Percentiles rank a stretch among this genome's conserved stretches.
Conservation (phyloP, 2,329 filamentous ascomycete genomes). For the Calonectria pteridis region DNA sequence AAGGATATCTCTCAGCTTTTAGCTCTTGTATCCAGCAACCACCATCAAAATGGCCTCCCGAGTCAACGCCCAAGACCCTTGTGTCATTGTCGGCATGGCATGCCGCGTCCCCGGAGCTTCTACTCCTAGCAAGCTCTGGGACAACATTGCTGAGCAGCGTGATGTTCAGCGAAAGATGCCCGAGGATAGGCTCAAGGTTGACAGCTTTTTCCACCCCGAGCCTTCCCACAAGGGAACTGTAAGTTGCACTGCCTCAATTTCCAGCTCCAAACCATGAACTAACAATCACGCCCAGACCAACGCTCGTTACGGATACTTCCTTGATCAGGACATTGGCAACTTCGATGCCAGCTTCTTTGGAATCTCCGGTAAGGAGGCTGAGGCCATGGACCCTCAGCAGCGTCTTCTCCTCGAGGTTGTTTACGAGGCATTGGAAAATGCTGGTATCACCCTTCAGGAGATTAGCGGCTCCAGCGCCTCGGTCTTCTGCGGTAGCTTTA, state of each 20-base stretch:
- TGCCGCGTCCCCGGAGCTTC: slow-evolving; percentile 41
- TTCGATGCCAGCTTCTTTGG: slow-evolving; percentile 55
- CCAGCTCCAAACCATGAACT: neutral
- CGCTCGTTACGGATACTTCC: slow-evolving; percentile 43
- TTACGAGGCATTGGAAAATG: slow-evolving; percentile 46
- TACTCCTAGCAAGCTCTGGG: slow-evolving; percentile 45
- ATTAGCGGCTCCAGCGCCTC: slow-evolving; percentile 39
- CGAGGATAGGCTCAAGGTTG: slow-evolving; percentile 60
- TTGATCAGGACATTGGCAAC: slow-evolving; percentile 46
- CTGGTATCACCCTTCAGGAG: slow-evolving; percentile 48
- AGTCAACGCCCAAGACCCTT: slow-evolving; percentile 41
- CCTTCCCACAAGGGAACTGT: slow-evolving; percentile 37
- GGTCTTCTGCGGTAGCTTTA: slow-evolving; percentile 49
- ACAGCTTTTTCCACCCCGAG: slow-evolving; percentile 53
- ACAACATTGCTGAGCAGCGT: slow-evolving; percentile 46
- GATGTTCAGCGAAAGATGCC: slow-evolving; percentile 53
- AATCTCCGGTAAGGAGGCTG: slow-evolving; percentile 54
- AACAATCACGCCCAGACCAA: slow-evolving; percentile 20
- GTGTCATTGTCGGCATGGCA: slow-evolving; percentile 49
- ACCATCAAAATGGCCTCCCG: slow-evolving; percentile 32
- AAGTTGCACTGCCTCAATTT: neutral
- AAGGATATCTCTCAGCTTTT: neutral
- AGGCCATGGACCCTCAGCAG: slow-evolving; percentile 54
- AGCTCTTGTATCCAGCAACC: neutral
- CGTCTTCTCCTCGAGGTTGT: slow-evolving; percentile 47